A percentile compares a stretch with the other conserved stretches of the same genome.
phyloP scores from a whole-genome alignment of 2,329 filamentous ascomycete genomes.

The Sclerotinia spermophila region DNA sequence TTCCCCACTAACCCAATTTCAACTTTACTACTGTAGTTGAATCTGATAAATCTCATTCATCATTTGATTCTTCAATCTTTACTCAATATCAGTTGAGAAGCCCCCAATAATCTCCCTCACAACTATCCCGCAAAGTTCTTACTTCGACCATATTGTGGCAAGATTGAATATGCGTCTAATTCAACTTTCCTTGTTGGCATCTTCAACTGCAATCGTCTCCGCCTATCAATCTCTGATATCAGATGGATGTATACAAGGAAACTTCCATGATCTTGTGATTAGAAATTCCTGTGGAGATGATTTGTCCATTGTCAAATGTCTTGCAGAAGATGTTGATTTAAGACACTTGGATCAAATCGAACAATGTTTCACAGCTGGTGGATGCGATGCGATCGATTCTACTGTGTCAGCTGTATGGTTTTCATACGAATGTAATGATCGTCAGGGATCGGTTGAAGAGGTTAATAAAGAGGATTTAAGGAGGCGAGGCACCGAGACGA shows the following conservation, averaged over 20 bases:
- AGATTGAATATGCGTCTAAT: slow-evolving; percentile 27
- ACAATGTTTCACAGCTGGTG: slow-evolving; percentile 28
- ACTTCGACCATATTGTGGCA: not conserved
- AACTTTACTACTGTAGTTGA: not conserved
- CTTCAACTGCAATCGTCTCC: slow-evolving; percentile 23
- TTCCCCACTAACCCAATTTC: not conserved
- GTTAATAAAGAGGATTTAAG: slow-evolving; percentile 24
- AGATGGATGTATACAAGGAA: slow-evolving; percentile 22
- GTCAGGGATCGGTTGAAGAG: slow-evolving; percentile 3
- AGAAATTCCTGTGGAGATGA: slow-evolving; percentile 28
- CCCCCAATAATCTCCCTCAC: not conserved
- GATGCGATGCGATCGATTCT: slow-evolving; percentile 28
- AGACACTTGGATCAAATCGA: slow-evolving; percentile 25
- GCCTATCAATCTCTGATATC: slow-evolving; percentile 14
- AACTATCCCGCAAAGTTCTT: not conserved
- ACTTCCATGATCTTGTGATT: slow-evolving; percentile 25
- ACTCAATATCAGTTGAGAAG: not conserved
- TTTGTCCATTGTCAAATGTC: slow-evolving; percentile 26
- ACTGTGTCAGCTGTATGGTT: slow-evolving; percentile 26
- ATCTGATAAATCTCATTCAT: not conserved
- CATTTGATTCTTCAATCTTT: not conserved
- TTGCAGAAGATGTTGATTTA: slow-evolving; percentile 22
- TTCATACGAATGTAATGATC: slow-evolving; percentile 23
- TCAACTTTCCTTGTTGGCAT: slow-evolving; percentile 17
- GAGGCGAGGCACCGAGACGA: slow-evolving; percentile 19